Evolutionary conservation across 108 stramenopile species (phyloP).

Genomic region (Fistulifera solaris): DNA sequence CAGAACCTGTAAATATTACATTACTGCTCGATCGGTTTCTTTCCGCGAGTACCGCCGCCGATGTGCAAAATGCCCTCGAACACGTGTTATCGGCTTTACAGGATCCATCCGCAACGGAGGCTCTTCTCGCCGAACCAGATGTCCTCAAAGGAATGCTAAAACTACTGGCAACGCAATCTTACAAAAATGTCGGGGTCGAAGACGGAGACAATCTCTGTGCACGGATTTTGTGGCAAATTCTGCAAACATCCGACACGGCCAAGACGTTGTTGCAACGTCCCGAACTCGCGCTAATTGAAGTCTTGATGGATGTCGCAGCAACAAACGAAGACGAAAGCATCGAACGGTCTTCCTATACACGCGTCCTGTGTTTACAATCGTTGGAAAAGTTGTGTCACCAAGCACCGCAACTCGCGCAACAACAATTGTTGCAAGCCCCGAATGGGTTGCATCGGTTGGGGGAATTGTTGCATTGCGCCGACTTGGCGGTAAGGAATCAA

Average conservation of each 20-base stretch:
- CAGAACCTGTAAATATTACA: slow-evolving; percentile 7
- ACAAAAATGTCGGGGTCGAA: not conserved
- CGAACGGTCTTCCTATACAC: slow-evolving; percentile 30
- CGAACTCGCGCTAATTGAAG: slow-evolving; percentile 7
- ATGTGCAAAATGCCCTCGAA: slow-evolving; percentile 36
- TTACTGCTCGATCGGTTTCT: slow-evolving; percentile 57
- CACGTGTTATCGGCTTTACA: slow-evolving; percentile 4
- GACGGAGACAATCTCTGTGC: slow-evolving; percentile 15
- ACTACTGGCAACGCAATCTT: slow-evolving; percentile 4
- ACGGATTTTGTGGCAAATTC: not conserved
- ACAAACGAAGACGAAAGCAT: too few relatives aligned
- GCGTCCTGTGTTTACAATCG: slow-evolving; percentile 52
- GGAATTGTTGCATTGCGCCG: slow-evolving; percentile 26
- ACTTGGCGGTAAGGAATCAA: slow-evolving; percentile 42
- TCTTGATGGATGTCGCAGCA: slow-evolving; percentile 13
- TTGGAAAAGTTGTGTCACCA: slow-evolving; percentile 25
- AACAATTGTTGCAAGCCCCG: slow-evolving; percentile 62
- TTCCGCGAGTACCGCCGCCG: slow-evolving; percentile 49
- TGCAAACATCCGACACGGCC: not conserved
- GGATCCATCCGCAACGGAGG: too few relatives aligned
- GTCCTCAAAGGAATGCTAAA: not conserved
- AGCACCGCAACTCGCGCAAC: slow-evolving; percentile 27
- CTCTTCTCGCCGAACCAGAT: too few relatives aligned
- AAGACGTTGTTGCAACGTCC: slow-evolving; percentile 2
- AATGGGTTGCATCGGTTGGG: slow-evolving; percentile 69